These are phyloP conservation scores for Rhodamnia rubescens DNA, from an alignment of 345 rosid species.

Conservation along the genomic window DNA sequence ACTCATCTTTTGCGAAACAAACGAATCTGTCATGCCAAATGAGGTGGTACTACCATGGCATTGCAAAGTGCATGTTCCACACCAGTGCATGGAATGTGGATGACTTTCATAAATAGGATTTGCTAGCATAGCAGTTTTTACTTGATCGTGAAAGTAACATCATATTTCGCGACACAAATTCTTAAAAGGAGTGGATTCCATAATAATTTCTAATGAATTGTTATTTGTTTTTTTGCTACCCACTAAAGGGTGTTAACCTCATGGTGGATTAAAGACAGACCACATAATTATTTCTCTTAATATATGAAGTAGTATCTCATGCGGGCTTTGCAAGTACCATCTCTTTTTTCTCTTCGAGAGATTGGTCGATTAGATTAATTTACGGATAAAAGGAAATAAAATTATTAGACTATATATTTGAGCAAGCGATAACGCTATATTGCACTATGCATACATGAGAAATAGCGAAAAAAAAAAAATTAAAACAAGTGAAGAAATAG, in stretches of 20 bases:
- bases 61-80: neutral
- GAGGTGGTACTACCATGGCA: neutral
- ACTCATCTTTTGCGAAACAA: fast-evolving
- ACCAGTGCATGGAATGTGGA: neutral
- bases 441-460: neutral
- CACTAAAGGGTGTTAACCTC: too few relatives aligned
- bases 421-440: neutral
- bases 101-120: neutral
- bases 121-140: too few relatives aligned
- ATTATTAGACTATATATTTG: too few relatives aligned
- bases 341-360: neutral
- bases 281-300: too few relatives aligned
- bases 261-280: too few relatives aligned
- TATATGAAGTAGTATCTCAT: neutral
- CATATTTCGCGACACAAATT: too few relatives aligned
- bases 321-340: neutral
- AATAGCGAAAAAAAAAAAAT: neutral
- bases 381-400: neutral
- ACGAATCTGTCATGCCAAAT: fast-evolving
- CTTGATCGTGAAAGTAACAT: too few relatives aligned
- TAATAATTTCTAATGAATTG: too few relatives aligned
- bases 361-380: neutral
- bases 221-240: too few relatives aligned
- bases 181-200: too few relatives aligned
- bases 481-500: neutral